Evolutionary conservation across 331 rosid species (phyloP).

Genomic region (Pyracantha coccinea): DNA sequence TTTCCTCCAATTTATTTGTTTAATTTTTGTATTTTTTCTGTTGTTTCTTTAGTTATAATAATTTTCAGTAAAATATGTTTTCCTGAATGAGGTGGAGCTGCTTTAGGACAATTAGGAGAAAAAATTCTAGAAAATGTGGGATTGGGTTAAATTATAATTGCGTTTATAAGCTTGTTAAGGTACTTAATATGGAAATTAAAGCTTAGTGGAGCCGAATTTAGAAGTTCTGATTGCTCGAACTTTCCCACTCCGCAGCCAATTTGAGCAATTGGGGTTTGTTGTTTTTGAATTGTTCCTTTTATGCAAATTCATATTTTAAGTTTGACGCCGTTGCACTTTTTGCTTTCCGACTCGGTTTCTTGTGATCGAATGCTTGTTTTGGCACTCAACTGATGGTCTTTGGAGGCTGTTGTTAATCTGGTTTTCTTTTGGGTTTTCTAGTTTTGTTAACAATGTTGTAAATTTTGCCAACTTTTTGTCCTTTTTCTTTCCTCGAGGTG

Average conservation of each 20-base stretch:
- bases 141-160: slow-evolving; percentile 25
- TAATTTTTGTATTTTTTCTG: background rate
- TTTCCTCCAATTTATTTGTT: background rate
- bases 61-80: background rate
- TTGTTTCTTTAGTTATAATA: background rate
- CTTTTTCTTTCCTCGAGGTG: slow-evolving; percentile 18
- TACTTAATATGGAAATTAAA: background rate
- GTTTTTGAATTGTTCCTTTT: background rate
- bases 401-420: background rate
- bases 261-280: background rate
- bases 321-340: background rate
- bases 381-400: background rate
- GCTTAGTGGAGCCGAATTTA: slow-evolving; percentile 1
- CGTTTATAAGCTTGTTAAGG: slow-evolving; percentile 1
- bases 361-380: background rate
- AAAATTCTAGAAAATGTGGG: slow-evolving; percentile 18
- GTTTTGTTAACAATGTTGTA: background rate
- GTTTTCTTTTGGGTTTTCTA: background rate
- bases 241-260: background rate
- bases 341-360: slow-evolving; percentile 10
- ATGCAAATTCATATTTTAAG: background rate
- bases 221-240: background rate
- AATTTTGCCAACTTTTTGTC: background rate
- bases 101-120: slow-evolving; percentile 15
- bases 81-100: slow-evolving; percentile 14